Conservation (phyloP, 164 flowering plant species). For the Aristolochia californica region DNA sequence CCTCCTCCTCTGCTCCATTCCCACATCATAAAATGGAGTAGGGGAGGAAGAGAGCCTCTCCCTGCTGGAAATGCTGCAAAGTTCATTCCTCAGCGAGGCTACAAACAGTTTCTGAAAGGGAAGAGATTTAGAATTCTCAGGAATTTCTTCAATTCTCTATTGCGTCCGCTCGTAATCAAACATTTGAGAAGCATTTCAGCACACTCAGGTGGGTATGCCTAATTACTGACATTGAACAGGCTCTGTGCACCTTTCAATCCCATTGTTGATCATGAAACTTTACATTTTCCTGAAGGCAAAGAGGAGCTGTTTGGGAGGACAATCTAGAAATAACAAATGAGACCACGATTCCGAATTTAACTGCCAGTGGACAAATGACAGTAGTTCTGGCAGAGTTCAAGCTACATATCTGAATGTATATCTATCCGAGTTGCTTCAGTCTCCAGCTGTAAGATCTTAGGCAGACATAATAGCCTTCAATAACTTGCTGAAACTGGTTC, state of each 20-base stretch:
- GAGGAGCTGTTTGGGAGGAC: conserved; percentile 34
- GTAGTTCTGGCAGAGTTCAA: conserved; percentile 47
- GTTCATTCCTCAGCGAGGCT: conserved; percentile 60
- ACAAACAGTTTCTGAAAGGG: conserved; percentile 44
- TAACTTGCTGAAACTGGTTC: too few species aligned
- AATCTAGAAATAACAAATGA: conserved; percentile 30
- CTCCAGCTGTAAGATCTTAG: conserved; percentile 48
- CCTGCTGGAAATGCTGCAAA: conserved; percentile 23
- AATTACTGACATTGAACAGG: not conserved
- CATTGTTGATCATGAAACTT: not conserved
- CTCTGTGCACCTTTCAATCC: too few species aligned
- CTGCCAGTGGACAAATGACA: conserved; percentile 16
- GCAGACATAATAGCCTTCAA: conserved; percentile 55
- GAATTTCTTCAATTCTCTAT: conserved; percentile 12
- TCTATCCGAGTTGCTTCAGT: conserved; percentile 27
- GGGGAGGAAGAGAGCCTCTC: too few species aligned
- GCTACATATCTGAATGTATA: conserved; percentile 23
- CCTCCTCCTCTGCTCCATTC: too few species aligned
- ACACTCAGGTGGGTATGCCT: conserved; percentile 23
- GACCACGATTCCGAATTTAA: conserved; percentile 9
- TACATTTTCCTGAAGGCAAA: conserved; percentile 10
- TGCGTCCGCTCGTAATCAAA: not conserved
- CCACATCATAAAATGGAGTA: too few species aligned
- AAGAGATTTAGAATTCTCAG: conserved; percentile 39
- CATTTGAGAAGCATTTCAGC: conserved; percentile 21